Percentiles rank a stretch among this genome's conserved stretches.
phyloP scores from a whole-genome alignment of 2,329 filamentous ascomycete species.

The Trichoderma afroharzianum region DNA sequence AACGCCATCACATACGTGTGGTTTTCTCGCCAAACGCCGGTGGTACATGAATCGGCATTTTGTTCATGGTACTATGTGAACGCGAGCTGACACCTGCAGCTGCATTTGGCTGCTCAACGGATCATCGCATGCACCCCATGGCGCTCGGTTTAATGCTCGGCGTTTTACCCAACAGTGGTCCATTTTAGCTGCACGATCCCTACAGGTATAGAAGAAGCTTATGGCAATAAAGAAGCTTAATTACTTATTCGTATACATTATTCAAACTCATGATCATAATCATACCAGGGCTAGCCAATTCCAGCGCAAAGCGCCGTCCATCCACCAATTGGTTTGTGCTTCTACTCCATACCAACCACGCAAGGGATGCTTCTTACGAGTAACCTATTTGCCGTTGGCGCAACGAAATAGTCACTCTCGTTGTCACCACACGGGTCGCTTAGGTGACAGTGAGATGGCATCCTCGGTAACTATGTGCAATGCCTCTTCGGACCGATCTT shows the following conservation, averaged over 20 bases:
- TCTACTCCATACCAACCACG: background rate
- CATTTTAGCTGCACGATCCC: background rate
- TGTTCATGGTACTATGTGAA: background rate
- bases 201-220: background rate
- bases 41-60: background rate
- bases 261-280: background rate
- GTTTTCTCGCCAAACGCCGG: background rate
- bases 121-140: background rate
- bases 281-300: background rate
- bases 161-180: background rate
- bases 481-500: background rate
- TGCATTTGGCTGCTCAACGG: background rate
- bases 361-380: background rate
- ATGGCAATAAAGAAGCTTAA: conserved; percentile 5
- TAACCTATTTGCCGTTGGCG: background rate
- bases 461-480: background rate
- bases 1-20: background rate
- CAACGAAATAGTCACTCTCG: background rate
- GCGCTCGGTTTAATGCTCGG: conserved; percentile 6
- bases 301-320: background rate
- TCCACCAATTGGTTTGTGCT: background rate
- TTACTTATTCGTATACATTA: background rate
- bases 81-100: background rate
- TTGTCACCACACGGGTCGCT: background rate
- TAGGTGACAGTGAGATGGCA: background rate